Percentiles rank a stretch among this genome's conserved stretches.
These are phyloP conservation scores for Scheffersomyces quercinus DNA, from an alignment of 1,139 yeast genomes.

Conservation along the genomic window DNA sequence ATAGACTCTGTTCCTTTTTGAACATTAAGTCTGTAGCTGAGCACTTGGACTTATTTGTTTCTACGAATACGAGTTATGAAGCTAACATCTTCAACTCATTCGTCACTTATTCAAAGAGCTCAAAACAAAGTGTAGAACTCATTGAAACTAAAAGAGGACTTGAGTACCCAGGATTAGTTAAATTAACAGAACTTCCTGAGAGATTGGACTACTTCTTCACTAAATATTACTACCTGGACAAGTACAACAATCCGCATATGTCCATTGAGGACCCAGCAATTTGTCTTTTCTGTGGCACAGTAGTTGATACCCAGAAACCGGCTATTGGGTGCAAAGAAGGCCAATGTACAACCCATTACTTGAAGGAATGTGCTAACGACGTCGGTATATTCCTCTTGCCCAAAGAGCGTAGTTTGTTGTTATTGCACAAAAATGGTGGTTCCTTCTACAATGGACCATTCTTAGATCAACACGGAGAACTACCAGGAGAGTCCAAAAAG, in stretches of 20 bases:
- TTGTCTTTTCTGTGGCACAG: constrained; percentile 78
- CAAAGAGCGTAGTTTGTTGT: constrained; percentile 66
- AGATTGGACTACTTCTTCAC: constrained; percentile 72
- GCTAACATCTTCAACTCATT: constrained; percentile 19
- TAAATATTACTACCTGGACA: constrained; percentile 49
- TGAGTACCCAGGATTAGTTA: constrained; percentile 69
- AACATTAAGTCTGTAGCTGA: constrained; percentile 41
- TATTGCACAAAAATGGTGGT: constrained; percentile 72
- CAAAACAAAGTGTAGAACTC: not conserved
- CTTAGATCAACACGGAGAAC: constrained; percentile 83
- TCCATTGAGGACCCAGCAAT: constrained; percentile 77
- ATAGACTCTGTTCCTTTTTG: constrained; percentile 55
- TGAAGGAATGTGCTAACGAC: constrained; percentile 65
- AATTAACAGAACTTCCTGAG: constrained; percentile 61
- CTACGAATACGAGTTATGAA: constrained; percentile 13
- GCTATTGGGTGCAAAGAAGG: constrained; percentile 57
- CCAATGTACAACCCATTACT: constrained; percentile 66
- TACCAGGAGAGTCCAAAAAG: constrained; percentile 71
- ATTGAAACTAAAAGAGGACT: constrained; percentile 24
- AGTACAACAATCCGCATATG: constrained; percentile 39
- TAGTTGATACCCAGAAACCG: constrained; percentile 64
- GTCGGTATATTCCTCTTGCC: constrained; percentile 82
- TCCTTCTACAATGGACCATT: constrained; percentile 85
- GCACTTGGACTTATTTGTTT: constrained; percentile 8
- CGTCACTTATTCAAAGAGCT: constrained; percentile 12